Evolutionary conservation across 192 early-diverging fungal species (phyloP), one percentile per base, ranked within the genome.

Genomic region (Cladochytrium replicatum): DNA sequence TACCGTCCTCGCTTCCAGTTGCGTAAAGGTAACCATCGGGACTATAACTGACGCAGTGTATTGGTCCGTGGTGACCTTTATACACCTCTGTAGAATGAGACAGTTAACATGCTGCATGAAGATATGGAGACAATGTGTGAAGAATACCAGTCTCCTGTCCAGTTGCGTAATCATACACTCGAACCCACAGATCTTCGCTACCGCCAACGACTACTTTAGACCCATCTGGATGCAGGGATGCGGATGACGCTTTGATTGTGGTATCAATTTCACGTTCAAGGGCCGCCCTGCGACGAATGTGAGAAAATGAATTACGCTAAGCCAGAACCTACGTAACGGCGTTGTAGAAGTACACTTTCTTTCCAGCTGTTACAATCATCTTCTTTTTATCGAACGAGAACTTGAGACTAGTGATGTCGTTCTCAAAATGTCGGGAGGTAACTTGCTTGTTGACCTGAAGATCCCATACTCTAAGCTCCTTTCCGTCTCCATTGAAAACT

Each of bases 21-120:
- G 90, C 87, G 59, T 93, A 93, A 15, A 93, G 56, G 41, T 88
- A 82, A 27, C 90, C 90, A 59, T 93, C 90, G 19, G 90, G 90
- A 23, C 88, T 93, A 57, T 90, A 89, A 48, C 84, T 87, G 22
- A 85, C 85, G 53, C 84, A 85, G 43, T 91, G 88, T 29, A 93
- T 83, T 0, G 88, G 83, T 3, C 90, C 90, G 51, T 91, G 88
- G 57, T 93, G 90, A 26, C 90, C 90, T 63, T 91, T 91, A 57
- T 89, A 86, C 9, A 86, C 72, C 56, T 89, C 85, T 30, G 37
- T 44, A 8, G 56, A 22, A 4, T 26, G 17, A 17, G 8, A 5
- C 3, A 25, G 21, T 29, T 19, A 28, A 34, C 8, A 32, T 7
- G 43, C 15, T 8, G 19, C 30, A 11, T 8, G 17, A 21, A 3